A percentile compares a stretch with the other conserved stretches of the same genome.
phyloP scores from a whole-genome alignment of 148 eudicot genomes.

The Camellia lanceoleosa region DNA sequence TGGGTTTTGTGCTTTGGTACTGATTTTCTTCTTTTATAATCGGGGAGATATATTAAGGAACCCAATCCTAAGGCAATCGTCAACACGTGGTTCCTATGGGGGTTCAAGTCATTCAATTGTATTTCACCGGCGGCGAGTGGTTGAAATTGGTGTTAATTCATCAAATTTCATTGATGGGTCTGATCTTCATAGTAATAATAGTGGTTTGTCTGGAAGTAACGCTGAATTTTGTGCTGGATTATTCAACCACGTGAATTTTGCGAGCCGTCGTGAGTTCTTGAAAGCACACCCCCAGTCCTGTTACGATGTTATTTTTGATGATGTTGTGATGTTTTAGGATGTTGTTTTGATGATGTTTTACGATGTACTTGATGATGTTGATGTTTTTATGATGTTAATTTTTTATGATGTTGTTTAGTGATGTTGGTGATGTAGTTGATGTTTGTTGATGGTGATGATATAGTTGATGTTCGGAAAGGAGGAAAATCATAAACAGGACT shows the following conservation, averaged over 20 bases:
- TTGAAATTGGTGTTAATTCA: slow-evolving; percentile 43
- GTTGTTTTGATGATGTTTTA: too few relatives aligned
- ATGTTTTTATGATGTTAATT: too few relatives aligned
- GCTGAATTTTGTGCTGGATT: slow-evolving; percentile 53
- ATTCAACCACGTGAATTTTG: slow-evolving; percentile 26
- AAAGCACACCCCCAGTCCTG: too few relatives aligned
- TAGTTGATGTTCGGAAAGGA: too few relatives aligned
- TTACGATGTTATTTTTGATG: too few relatives aligned
- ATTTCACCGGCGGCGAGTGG: slow-evolving; percentile 35
- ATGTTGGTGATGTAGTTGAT: too few relatives aligned
- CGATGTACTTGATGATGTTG: too few relatives aligned
- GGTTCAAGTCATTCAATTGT: slow-evolving; percentile 3
- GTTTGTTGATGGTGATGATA: too few relatives aligned
- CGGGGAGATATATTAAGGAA: slow-evolving; percentile 39
- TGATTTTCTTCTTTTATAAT: slow-evolving; percentile 53
- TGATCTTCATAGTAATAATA: background rate
- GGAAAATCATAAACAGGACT: too few relatives aligned
- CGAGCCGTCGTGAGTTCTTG: too few relatives aligned
- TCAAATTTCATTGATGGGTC: slow-evolving; percentile 7
- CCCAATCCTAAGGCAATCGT: slow-evolving; percentile 35
- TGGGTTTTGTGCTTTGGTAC: slow-evolving; percentile 47
- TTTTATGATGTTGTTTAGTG: too few relatives aligned
- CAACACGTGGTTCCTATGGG: slow-evolving; percentile 20
- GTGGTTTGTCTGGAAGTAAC: slow-evolving; percentile 21
- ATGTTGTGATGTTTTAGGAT: too few relatives aligned